Base-by-base conservation (phyloP, 148 eudicot genomes). In the Beta vulgaris region DNA sequence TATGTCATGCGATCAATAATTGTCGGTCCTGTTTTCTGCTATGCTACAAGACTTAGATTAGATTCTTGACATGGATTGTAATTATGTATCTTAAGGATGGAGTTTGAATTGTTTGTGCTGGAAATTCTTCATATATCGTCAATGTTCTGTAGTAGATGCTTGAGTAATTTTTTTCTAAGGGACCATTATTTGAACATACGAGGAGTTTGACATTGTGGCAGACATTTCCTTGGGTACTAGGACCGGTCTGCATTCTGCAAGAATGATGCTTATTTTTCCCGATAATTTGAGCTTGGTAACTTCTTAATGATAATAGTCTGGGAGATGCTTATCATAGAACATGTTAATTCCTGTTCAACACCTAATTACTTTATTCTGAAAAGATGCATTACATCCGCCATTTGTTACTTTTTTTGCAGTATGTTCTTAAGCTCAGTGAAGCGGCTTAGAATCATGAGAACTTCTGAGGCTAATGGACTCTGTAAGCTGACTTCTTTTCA, bases 361-460 rank as follows among this genome's bases (percentile, higher is more conserved):
- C 6, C 6, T 31, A 16, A 46, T 48, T 32, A 23, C 32, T 23
- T 40, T 19, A 58, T 61, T 9, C 72, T 31, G 37, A 37, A 36
- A 8, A 42, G 70, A 71, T 63, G 36, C 18, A 18, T 36, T 54
- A 28, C 49, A 26, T 36, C 23, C 14, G 3, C 19, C 71, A 62
- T 54, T 32, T 21, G 19, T 68, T 25, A 10, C 70, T 65, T 12
- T 3, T 25, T 12, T 72, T 74, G 76, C 86, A 94, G 98, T 89
- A 88, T 94, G 95, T 93, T 93, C 78, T 57, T 85, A 46, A 78
- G 75, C 81, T 90, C 96, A 0, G 97, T 91, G 75, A 90, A 87
- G 86, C 89, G 95, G 82, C 89, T 93, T 55, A 80, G 87, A 78
- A 91, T 94, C 80, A 91, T 91, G 97, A 94, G 88, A 83, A 86